These are phyloP conservation scores for Ambrosiella beaveri DNA, from an alignment of 2,329 filamentous ascomycete species.

Conservation along the genomic window DNA sequence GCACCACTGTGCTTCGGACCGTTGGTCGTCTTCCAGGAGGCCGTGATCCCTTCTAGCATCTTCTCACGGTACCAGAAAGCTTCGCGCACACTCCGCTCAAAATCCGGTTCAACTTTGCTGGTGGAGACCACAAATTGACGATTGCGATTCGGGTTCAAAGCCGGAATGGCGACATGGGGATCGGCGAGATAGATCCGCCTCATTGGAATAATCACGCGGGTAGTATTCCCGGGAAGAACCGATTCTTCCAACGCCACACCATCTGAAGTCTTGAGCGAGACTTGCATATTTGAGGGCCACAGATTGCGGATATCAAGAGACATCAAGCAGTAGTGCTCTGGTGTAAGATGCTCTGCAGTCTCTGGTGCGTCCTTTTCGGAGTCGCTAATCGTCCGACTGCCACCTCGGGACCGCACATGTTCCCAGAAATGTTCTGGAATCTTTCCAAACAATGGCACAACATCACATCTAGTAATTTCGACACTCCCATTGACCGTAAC, in stretches of 20 bases:
- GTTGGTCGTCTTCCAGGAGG: constrained; percentile 48
- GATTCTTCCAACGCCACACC: constrained; percentile 33
- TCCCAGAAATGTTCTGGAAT: constrained; percentile 46
- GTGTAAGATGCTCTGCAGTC: constrained; percentile 13
- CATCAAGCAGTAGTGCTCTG: constrained; percentile 56
- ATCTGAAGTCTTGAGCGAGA: constrained; percentile 41
- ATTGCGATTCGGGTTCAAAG: constrained; percentile 62
- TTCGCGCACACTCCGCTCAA: constrained; percentile 61
- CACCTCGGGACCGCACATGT: constrained; percentile 18
- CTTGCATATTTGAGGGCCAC: constrained; percentile 64
- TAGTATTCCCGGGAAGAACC: constrained; percentile 51
- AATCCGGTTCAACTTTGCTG: constrained; percentile 60
- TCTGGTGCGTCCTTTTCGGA: constrained; percentile 17
- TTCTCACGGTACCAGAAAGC: constrained; percentile 84
- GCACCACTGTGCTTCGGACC: constrained; percentile 40
- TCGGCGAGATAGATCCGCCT: constrained; percentile 61
- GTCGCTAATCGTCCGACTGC: background rate
- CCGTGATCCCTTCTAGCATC: constrained; percentile 53
- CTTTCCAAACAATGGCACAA: constrained; percentile 52
- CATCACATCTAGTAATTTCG: constrained; percentile 63
- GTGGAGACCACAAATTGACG: constrained; percentile 85
- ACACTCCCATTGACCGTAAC: constrained; percentile 87
- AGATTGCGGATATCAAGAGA: constrained; percentile 75
- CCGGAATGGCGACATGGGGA: constrained; percentile 60
- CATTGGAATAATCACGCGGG: constrained; percentile 58